These are phyloP conservation scores for Backusella westeae DNA, from an alignment of 192 early-diverging fungal species.

Conservation along the genomic window DNA sequence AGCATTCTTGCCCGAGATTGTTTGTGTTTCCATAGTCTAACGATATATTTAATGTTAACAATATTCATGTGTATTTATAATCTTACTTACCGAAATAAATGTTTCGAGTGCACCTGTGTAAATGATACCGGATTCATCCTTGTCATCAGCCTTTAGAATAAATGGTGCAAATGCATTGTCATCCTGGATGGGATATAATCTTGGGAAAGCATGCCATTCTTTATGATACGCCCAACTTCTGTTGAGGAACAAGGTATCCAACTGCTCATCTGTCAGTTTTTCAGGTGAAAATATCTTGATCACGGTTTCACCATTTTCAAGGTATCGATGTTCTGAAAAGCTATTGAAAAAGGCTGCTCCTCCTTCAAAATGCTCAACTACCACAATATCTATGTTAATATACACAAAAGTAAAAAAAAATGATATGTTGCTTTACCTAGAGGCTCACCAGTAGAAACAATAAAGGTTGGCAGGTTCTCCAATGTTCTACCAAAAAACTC, in stretches of 20 bases:
- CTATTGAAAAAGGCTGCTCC: slow-evolving; percentile 40
- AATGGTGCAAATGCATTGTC: slow-evolving; percentile 14
- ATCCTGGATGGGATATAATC: slow-evolving; percentile 33
- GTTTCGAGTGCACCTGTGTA: slow-evolving; percentile 62
- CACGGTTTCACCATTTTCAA: slow-evolving; percentile 44
- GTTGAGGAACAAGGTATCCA: slow-evolving; percentile 44
- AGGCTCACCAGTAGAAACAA: slow-evolving; percentile 44
- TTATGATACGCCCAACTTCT: slow-evolving; percentile 51
- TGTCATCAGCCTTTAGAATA: slow-evolving; percentile 32
- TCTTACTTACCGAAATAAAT: slow-evolving; percentile 49
- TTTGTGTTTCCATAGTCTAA: slow-evolving; percentile 69
- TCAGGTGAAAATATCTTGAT: slow-evolving; percentile 59
- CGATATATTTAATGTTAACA: neutral
- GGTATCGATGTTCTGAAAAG: slow-evolving; percentile 36
- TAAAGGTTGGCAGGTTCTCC: slow-evolving; percentile 41
- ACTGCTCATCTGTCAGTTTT: slow-evolving; percentile 36
- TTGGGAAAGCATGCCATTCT: slow-evolving; percentile 62
- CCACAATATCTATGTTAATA: neutral
- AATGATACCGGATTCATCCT: slow-evolving; percentile 45
- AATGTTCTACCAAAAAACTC: slow-evolving; percentile 41
- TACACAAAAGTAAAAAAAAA: neutral
- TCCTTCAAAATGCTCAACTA: slow-evolving; percentile 31
- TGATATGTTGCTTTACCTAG: neutral
- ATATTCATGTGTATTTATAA: neutral
- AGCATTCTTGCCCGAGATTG: slow-evolving; percentile 54